These are phyloP conservation scores for Pelargonium fulgidum DNA, from an alignment of 441 rosid species.

Conservation along the genomic window DNA sequence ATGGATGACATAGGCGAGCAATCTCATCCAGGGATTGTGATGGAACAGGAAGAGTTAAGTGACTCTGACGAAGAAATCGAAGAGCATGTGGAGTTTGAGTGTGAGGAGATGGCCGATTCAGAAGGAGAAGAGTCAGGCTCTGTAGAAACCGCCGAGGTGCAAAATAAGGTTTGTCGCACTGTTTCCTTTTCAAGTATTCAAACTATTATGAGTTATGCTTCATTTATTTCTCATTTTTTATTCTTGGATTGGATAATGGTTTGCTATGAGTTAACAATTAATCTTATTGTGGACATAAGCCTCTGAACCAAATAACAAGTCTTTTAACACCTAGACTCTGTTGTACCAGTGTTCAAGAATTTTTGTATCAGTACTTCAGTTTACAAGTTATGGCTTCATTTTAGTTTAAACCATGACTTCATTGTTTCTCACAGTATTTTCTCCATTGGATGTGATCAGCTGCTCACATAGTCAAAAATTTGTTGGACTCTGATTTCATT, in stretches of 20 bases:
- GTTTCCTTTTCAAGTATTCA: constrained; percentile 14
- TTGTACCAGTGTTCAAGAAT: background rate
- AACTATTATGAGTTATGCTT: background rate
- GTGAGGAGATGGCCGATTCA: constrained; percentile 98
- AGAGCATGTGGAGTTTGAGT: constrained; percentile 91
- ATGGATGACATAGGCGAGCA: constrained; percentile 41
- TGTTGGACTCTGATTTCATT: background rate
- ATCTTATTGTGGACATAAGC: background rate
- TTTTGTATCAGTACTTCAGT: background rate
- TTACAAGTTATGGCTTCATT: background rate
- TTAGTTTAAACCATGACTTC: background rate
- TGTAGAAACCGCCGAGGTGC: constrained; percentile 39
- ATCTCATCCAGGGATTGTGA: constrained; percentile 77
- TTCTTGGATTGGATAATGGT: background rate
- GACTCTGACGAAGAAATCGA: constrained; percentile 91
- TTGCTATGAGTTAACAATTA: background rate
- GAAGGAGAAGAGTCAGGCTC: constrained; percentile 73
- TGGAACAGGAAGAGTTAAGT: constrained; percentile 98
- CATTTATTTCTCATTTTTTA: background rate
- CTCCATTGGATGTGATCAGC: background rate
- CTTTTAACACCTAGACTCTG: background rate
- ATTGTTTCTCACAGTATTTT: background rate
- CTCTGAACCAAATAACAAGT: background rate
- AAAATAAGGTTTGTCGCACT: constrained; percentile 42
- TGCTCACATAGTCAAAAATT: background rate